Base-by-base conservation (phyloP, 139 green algal species). In the Volvox africanus region DNA sequence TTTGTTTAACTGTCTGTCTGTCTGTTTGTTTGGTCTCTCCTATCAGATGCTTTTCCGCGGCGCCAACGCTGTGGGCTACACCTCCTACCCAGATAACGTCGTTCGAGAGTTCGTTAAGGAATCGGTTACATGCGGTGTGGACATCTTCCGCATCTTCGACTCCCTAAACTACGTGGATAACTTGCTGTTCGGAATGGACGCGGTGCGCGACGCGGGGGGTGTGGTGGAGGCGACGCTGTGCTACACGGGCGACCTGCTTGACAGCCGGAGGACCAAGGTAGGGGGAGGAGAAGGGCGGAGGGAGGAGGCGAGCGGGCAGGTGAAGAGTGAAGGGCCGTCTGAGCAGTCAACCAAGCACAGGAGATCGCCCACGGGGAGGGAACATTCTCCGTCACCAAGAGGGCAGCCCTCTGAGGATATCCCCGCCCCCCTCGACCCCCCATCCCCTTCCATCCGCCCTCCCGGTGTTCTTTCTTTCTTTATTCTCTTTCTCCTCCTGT, bases 51-150 rank as follows among this genome's bases (percentile, higher is more conserved):
- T 99, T 79, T 91, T 99, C 73, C 95, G 97, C 24, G 97, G 97
- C 30, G 96, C 96, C 86, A 99, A 99, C 88, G 97, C 97, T 14
- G 97, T 99, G 33, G 97, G 97, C 36, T 98, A 98, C 94, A 99
- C 97, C 33, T 96, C 94, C 30, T 99, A 99, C 92, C 91, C 97
- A 5, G 97, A 99, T 92, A 94, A 93, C 68, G 77, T 88, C 33
- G 83, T 88, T 0, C 65, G 67, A 35, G 83, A 67, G 37, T 82
- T 82, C 44, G 83, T 80, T 20, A 1, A 9, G 13, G 94, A 99
- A 93, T 94, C 96, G 3, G 92, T 92, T 67, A 35, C 73, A 2
- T 89, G 89, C 19, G 97, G 97, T 32, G 93, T 99, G 28, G 97
- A 99, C 95, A 98, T 99, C 88, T 99, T 99, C 94, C 94, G 97